Base-by-base conservation (phyloP, 305 asterid genomes). In the Fraxinus greggii region DNA sequence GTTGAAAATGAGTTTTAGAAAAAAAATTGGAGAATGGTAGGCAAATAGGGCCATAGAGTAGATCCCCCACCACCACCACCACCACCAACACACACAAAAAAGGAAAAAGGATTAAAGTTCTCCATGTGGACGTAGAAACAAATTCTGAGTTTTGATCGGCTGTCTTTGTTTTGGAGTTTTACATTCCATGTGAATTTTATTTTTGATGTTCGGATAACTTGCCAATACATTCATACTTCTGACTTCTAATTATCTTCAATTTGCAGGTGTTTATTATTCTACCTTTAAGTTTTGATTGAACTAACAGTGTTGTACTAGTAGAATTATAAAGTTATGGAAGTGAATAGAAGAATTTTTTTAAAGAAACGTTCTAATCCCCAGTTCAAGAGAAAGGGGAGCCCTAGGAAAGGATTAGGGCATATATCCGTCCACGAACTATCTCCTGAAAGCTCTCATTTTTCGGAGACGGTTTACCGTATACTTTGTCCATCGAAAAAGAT, bases 401-500 rank as follows among this genome's bases (percentile, higher is more conserved):
- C 88, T 78, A 92, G 87, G 84, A 89, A 84, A 74, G 93, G 92
- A 54, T 90, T 83, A 73, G 87, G 87, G 85, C 85, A 87, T 74
- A 77, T 85, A 85, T 82, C 90, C 69, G 70, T 78, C 51, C 81
- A 51, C 69, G 92, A 86, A 73, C 84, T 80, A 48, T 85, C 86
- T 80, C 78, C 86, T 59, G 94, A 88, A 84, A 84, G 77, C 78
- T 83, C 88, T 72, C 90, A 82, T 73, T 70, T 79, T 38, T 86
- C 93, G 33, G 95, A 90, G 32, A 93, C 95, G 61, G 85, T 86
- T 73, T 92, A 92, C 73, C 87, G 89, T 26, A 90, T 94, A 83
- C 91, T 92, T 77, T 92, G 97, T 84, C 92, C 86, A 79, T 90
- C 95, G 77, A 86, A 79, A 82, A 94, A 88, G 85, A 87, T 94